Base-by-base conservation (phyloP, 257 asterid genomes). In the Dorcoceras hygrometricum region DNA sequence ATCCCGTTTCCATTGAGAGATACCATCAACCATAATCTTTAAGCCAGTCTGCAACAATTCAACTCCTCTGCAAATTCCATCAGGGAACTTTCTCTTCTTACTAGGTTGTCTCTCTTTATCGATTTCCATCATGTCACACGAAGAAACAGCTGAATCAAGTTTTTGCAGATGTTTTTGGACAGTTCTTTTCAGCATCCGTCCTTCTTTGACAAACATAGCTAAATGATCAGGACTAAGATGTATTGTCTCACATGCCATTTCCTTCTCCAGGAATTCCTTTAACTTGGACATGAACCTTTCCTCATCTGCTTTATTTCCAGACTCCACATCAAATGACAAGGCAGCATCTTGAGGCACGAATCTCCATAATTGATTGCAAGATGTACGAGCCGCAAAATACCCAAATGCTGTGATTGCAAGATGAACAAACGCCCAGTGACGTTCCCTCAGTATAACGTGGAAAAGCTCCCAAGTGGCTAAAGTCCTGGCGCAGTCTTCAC, bases 331-430 rank as follows among this genome's bases (percentile, higher is more conserved):
- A 63, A 83, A 88, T 0, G 95, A 86, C 61, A 94, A 90, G 3
- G 99, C 93, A 9, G 99, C 99, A 75, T 90, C 93, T 56, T 79
- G 83, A 6, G 97, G 99, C 50, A 94, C 89, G 55, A 85, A 94
- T 72, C 96, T 83, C 97, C 99, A 94, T 22, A 94, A 86, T 36
- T 90, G 80, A 68, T 74, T 81, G 69, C 97, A 94, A 5, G 86
- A 73, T 59, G 96, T 90, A 22, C 73, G 89, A 65, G 89, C 81
- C 26, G 99, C 99, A 64, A 94, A 94, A 69, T 82, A 85, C 51
- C 93, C 96, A 36, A 94, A 94, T 26, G 96, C 87, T 4, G 89
- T 51, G 75, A 90, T 71, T 50, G 92, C 77, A 27, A 94, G 77
- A 80, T 94, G 97, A 77, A 75, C 81, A 43, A 90, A 81, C 10